phyloP scores from a whole-genome alignment of 805 yeast species.

The Cyberlindnera mrakii region DNA sequence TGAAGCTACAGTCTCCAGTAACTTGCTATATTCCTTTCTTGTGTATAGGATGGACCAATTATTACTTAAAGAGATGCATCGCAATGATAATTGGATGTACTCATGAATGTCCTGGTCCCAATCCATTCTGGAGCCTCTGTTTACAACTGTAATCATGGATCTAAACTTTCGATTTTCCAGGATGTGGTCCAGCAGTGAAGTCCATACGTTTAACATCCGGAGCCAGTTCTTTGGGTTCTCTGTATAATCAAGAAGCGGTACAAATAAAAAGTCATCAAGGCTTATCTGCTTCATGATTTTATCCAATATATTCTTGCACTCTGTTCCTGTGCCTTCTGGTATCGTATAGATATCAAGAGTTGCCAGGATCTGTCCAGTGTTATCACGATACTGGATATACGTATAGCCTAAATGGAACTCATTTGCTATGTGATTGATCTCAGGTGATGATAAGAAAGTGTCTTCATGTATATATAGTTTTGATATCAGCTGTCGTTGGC shows the following conservation, averaged over 20 bases:
- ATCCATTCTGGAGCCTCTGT: slow-evolving; percentile 4
- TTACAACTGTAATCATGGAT: slow-evolving; percentile 5
- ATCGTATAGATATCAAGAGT: slow-evolving; percentile 16
- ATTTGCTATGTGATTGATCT: slow-evolving; percentile 8
- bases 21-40: neutral
- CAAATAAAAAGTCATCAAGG: slow-evolving; percentile 6
- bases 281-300: neutral
- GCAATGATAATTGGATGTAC: slow-evolving; percentile 30
- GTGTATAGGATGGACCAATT: slow-evolving; percentile 9
- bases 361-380: slow-evolving; percentile 10
- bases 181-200: neutral
- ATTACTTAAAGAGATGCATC: slow-evolving; percentile 10
- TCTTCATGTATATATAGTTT: slow-evolving; percentile 5
- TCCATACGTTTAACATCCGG: neutral
- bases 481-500: slow-evolving; percentile 12
- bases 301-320: neutral
- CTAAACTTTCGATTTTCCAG: neutral
- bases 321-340: neutral
- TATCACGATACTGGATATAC: slow-evolving; percentile 14
- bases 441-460: slow-evolving; percentile 1
- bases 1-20: slow-evolving; percentile 6
- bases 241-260: slow-evolving; percentile 15
- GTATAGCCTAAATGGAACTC: slow-evolving; percentile 16
- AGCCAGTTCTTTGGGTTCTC: slow-evolving; percentile 14
- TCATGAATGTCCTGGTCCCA: slow-evolving; percentile 21